Evolutionary conservation across 176 grass and related monocot genomes (phyloP), one percentile per base, ranked within the genome.

Genomic region (Eragrostis curvula): DNA sequence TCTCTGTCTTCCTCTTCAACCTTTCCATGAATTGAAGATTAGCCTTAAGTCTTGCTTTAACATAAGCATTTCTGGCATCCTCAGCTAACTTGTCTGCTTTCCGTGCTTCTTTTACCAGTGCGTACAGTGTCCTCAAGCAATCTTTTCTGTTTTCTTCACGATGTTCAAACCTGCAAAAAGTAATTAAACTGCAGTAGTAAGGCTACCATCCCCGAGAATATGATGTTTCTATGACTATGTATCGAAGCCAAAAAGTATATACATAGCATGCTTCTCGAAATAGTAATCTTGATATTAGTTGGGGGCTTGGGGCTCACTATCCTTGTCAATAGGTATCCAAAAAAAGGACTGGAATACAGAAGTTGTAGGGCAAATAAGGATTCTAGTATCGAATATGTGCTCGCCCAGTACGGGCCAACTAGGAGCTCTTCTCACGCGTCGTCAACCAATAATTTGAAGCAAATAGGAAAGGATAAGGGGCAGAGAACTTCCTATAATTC

Each of bases 61-160:
- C 86, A 82, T 93, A 95, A 21, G 88, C 55, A 86, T 85, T 88
- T 57, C 90, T 85, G 56, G 90, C 86, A 77, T 81, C 63, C n/a
- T 89, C 88, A 32, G 77, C 92, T 73, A 95, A 70, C 79, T 85
- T 84, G 68, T 95, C 92, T 0, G 96, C 92, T 89, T 88, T 93
- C 61, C 81, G 75, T 44, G 92, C 96, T 79, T 93, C 88, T 91
- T 93, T 66, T 51, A 93, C 79, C 71, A 98, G 68, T 40, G 78
- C 83, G 68, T 82, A 91, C 16, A 98, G 73, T 73, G 92, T 98
- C 88, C 92, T 91, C 80, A 98, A 84, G 74, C 96, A 98, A 89
- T 98, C 96, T 82, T 95, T 98, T 77, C 96, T 89, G 84, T 98
- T 98, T 66, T 98, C 96, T 68, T 98, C 96, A 45, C 92, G 82